Percentiles rank a stretch among this genome's conserved stretches.
These are phyloP conservation scores for Apophysomyces variabilis DNA, from an alignment of 371 early-diverging fungal species.

Conservation along the genomic window DNA sequence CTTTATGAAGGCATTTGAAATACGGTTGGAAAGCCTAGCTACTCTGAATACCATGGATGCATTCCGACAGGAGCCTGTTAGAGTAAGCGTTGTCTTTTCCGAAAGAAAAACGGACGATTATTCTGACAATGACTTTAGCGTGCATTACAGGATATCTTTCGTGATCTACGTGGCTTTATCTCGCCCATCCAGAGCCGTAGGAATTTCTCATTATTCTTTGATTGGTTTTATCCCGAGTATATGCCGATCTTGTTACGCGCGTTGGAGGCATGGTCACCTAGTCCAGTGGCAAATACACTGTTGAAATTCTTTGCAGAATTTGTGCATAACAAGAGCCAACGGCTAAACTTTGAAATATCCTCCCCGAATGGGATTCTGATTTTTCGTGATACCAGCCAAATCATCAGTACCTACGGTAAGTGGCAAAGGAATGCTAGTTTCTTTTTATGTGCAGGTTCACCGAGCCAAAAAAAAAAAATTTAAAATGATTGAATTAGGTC, in stretches of 20 bases:
- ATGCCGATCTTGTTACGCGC: conserved; percentile 66
- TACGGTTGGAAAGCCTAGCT: conserved; percentile 51
- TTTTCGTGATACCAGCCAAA: conserved; percentile 86
- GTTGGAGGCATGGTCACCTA: conserved; percentile 72
- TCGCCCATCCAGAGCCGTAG: conserved; percentile 65
- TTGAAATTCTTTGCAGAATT: conserved; percentile 83
- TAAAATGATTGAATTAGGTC: background rate
- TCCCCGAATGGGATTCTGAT: conserved; percentile 88
- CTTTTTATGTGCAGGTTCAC: background rate
- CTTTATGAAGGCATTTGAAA: conserved; percentile 78
- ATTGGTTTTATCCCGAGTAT: conserved; percentile 83
- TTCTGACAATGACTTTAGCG: conserved; percentile 21
- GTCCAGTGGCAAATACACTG: conserved; percentile 69
- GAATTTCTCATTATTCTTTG: conserved; percentile 77
- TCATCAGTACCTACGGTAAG: conserved; percentile 51
- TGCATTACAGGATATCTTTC: conserved; percentile 69
- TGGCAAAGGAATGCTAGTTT: conserved; percentile 4
- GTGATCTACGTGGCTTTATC: conserved; percentile 84
- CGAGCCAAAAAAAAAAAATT: background rate
- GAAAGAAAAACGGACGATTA: conserved; percentile 8
- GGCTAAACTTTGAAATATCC: conserved; percentile 84
- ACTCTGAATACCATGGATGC: conserved; percentile 39
- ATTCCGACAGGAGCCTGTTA: conserved; percentile 48
- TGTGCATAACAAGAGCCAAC: conserved; percentile 78
- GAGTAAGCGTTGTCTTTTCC: conserved; percentile 23